Base-by-base conservation (phyloP, 202 grass and related monocot species). In the Setaria viridis region DNA sequence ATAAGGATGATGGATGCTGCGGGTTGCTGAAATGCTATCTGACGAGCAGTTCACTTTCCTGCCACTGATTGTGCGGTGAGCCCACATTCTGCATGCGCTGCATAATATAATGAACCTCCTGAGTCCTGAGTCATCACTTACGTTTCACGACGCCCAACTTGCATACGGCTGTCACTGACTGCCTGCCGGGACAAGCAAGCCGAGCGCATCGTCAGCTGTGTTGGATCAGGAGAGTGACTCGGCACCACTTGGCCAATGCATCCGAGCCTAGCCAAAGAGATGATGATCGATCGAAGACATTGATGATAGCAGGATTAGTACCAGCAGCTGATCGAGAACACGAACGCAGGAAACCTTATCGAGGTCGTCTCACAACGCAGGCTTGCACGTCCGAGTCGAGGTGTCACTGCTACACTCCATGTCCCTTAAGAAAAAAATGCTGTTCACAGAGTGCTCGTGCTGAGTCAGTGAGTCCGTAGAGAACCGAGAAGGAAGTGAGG, bases 221-320 rank as follows among this genome's bases (percentile, higher is more conserved):
- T 54, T 25, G 21, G 84, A 75, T 82, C 11, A n/a, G 59, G 68
- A 83, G 50, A 60, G 68, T 87, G 84, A 87, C 80, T 86, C 60
- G 51, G 59, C 84, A 69, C 74, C 67, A 79, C 74, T 46, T 41
- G 74, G 20, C 55, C 25, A 9, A 62, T 21, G 32, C 45, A 46
- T 43, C 21, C 60, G 39, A 65, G 43, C 20, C 60, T 19, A 43
- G 34, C 6, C 6, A 58, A 76, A 6, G 15, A 68, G 21, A 34
- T 59, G 73, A 78, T 86, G 72, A 50, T 35, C 50, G 19, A 77
- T 54, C 35, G 48, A 67, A 46, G 15, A 56, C 7, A 58, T 55
- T 6, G 55, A 9, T 39, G 37, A 9, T 55, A 16, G 6, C 53
- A 55, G 9, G 62, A 11, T 54, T 51, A 60, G 60, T 11, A 11